Conservation (phyloP, 768 basidiomycete genomes). For the Lanmaoa pseudosensibilis region DNA sequence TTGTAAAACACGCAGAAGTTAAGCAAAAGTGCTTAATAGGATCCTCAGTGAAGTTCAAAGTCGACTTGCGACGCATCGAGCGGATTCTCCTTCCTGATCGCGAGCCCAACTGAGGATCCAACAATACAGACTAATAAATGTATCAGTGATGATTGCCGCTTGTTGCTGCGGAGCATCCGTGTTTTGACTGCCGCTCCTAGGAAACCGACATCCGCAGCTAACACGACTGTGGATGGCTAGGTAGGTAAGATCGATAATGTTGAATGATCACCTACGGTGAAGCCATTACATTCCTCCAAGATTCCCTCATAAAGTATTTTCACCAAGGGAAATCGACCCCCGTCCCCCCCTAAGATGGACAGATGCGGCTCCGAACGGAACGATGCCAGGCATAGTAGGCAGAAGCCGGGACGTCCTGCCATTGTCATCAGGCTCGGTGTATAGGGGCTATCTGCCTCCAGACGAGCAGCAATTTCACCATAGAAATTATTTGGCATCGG, state of each 20-base stretch:
- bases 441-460: not conserved
- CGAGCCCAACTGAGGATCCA: not conserved
- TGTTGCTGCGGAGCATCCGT: not conserved
- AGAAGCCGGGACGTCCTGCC: not conserved
- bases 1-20: not conserved
- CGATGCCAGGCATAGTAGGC: not conserved
- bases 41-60: not conserved
- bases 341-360: not conserved
- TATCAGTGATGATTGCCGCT: not conserved
- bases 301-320: not conserved
- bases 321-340: not conserved
- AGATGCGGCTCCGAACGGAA: not conserved
- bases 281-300: too few relatives aligned
- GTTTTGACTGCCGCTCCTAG: not conserved
- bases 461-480: not conserved
- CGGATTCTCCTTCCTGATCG: not conserved
- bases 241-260: not conserved
- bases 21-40: not conserved
- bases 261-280: too few relatives aligned
- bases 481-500: not conserved
- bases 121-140: not conserved
- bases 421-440: too few relatives aligned
- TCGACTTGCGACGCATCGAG: not conserved
- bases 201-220: not conserved
- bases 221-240: not conserved